Conservation (phyloP, 257 asterid genomes). For the Fraxinus americana region DNA sequence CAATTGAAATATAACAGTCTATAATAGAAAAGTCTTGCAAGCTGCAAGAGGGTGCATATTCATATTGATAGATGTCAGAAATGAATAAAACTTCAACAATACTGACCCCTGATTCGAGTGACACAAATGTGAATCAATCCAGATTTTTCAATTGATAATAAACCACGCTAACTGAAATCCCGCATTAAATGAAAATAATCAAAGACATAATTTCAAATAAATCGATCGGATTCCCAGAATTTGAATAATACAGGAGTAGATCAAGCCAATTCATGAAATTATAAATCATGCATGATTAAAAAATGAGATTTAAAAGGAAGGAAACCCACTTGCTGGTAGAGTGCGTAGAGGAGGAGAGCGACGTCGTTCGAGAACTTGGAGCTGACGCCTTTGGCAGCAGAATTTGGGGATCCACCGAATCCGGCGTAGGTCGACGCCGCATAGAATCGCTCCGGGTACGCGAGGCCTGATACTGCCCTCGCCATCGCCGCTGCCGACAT, state of each 20-base stretch:
- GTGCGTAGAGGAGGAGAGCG: slow-evolving; percentile 88
- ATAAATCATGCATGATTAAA: not conserved
- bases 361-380: slow-evolving; percentile 84
- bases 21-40: not conserved
- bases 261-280: not conserved
- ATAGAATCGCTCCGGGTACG: slow-evolving; percentile 91
- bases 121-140: slow-evolving; percentile 6
- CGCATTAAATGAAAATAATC: not conserved
- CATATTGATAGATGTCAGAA: not conserved
- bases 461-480: slow-evolving; percentile 75
- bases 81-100: not conserved
- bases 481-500: slow-evolving; percentile 62
- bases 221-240: not conserved
- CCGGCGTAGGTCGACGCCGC: slow-evolving; percentile 95
- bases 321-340: slow-evolving; percentile 54
- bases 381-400: slow-evolving; percentile 64
- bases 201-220: not conserved
- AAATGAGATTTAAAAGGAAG: not conserved
- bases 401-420: slow-evolving; percentile 76
- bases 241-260: not conserved
- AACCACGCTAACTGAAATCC: not conserved
- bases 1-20: not conserved
- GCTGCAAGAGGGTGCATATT: not conserved
- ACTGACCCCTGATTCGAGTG: not conserved
- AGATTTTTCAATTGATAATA: not conserved